Conservation (phyloP, 2,329 filamentous ascomycete species). For the Penicillium psychrosexuale region DNA sequence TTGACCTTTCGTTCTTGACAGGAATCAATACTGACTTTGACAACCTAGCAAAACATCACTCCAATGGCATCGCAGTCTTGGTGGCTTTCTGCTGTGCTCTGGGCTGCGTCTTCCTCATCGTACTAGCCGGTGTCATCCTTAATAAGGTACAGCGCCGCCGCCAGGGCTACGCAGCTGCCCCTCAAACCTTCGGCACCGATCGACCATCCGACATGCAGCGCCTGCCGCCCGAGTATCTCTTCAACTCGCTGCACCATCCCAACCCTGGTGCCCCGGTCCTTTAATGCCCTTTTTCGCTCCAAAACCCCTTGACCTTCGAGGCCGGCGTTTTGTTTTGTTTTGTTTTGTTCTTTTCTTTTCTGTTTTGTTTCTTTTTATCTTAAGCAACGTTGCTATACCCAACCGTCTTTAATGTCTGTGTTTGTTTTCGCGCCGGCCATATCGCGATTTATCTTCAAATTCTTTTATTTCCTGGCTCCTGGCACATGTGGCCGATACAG, state of each 20-base stretch:
- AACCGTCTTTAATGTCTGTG: constrained; percentile 30
- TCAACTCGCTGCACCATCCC: constrained; percentile 40
- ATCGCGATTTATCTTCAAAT: constrained; percentile 9
- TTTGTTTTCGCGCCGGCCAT: constrained; percentile 19
- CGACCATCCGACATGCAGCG: constrained; percentile 46
- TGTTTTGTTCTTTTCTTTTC: constrained; percentile 1
- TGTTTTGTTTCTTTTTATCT: constrained; percentile 26
- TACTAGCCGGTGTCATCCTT: constrained; percentile 46
- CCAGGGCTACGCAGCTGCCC: constrained; percentile 47
- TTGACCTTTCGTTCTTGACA: constrained; percentile 9
- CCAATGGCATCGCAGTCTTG: constrained; percentile 46
- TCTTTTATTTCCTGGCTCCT: not conserved
- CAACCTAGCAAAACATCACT: constrained; percentile 36
- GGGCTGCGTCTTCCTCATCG: constrained; percentile 49
- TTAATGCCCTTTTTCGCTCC: constrained; percentile 21
- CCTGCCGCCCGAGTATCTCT: constrained; percentile 47
- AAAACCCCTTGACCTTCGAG: constrained; percentile 17
- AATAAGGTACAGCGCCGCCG: constrained; percentile 48
- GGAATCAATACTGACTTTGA: constrained; percentile 5
- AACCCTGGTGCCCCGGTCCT: constrained; percentile 36
- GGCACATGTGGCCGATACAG: not conserved
- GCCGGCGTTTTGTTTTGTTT: constrained; percentile 6
- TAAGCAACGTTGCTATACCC: constrained; percentile 35
- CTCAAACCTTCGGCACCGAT: constrained; percentile 45
- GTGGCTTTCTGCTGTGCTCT: constrained; percentile 49